Percentiles rank a stretch among this genome's conserved stretches.
phyloP scores from a whole-genome alignment of 2,329 filamentous ascomycete species.

The Neofusicoccum ribis region DNA sequence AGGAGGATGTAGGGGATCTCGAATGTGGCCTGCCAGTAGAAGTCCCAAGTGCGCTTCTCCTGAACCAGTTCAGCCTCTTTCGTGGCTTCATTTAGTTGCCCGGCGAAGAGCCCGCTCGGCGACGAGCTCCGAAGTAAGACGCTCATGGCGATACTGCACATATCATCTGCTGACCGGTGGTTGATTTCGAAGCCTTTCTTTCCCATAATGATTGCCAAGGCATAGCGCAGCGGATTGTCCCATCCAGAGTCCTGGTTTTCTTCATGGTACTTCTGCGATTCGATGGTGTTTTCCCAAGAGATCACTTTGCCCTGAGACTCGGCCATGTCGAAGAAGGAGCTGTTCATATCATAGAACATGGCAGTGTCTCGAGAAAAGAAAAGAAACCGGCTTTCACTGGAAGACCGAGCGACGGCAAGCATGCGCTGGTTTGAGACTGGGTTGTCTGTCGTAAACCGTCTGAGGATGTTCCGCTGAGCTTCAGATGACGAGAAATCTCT shows the following conservation, averaged over 20 bases:
- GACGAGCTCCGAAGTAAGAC: not conserved
- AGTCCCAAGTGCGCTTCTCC: not conserved
- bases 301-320: not conserved
- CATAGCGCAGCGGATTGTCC: slow-evolving; percentile 15
- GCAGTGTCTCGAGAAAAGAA: slow-evolving; percentile 21
- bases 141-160: not conserved
- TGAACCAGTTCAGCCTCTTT: not conserved
- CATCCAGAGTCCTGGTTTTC: slow-evolving; percentile 9
- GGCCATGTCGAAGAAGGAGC: not conserved
- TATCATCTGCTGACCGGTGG: not conserved
- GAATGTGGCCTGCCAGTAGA: slow-evolving; percentile 17
- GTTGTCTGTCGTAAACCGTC: slow-evolving; percentile 1
- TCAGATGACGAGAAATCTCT: slow-evolving; percentile 2
- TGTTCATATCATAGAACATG: slow-evolving; percentile 10
- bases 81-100: not conserved
- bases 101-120: not conserved
- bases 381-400: slow-evolving; percentile 18
- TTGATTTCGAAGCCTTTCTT: not conserved
- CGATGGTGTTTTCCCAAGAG: not conserved
- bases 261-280: not conserved
- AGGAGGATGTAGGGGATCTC: slow-evolving; percentile 20
- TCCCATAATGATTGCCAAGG: not conserved
- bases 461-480: not conserved
- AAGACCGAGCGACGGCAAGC: slow-evolving; percentile 17
- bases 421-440: slow-evolving; percentile 12